phyloP scores from a whole-genome alignment of 2,329 filamentous ascomycete genomes.

The Aspergillus niger region DNA sequence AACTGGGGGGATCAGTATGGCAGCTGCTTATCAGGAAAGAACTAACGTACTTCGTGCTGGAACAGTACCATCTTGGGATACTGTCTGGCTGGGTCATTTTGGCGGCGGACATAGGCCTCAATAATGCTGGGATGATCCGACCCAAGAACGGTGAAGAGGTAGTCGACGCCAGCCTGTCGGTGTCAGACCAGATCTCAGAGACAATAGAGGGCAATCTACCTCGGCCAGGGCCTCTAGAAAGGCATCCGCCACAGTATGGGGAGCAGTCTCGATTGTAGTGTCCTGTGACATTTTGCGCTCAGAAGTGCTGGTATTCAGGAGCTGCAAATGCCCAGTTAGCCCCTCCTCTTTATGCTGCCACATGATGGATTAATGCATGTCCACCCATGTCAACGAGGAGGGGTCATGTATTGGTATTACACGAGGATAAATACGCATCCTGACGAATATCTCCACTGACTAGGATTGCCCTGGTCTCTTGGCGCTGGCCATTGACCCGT shows the following conservation, averaged over 20 bases:
- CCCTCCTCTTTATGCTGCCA: neutral
- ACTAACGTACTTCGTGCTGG: slow-evolving; percentile 10
- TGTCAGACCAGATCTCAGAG: neutral
- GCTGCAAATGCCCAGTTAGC: neutral
- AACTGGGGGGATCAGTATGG: slow-evolving; percentile 1
- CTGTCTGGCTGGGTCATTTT: slow-evolving; percentile 9
- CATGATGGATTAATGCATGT: neutral
- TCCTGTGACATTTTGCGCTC: neutral
- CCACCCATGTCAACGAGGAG: neutral
- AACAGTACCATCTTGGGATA: slow-evolving; percentile 16
- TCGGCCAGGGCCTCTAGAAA: slow-evolving; percentile 2
- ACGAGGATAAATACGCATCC: too few relatives aligned
- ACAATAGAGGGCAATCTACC: neutral
- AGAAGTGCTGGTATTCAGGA: neutral
- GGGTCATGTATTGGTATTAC: too few relatives aligned
- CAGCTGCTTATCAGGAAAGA: too few relatives aligned
- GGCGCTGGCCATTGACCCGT: too few relatives aligned
- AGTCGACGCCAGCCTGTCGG: slow-evolving; percentile 11
- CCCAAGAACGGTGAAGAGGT: slow-evolving; percentile 15
- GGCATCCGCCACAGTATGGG: slow-evolving; percentile 3
- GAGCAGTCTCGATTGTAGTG: neutral
- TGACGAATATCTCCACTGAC: too few relatives aligned
- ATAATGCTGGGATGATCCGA: slow-evolving; percentile 19
- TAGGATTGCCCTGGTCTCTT: too few relatives aligned
- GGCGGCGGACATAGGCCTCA: slow-evolving; percentile 14